Evolutionary conservation across 2,329 filamentous ascomycete species (phyloP), one percentile per base, ranked within the genome.

Genomic region (Aspergillus udagawae): DNA sequence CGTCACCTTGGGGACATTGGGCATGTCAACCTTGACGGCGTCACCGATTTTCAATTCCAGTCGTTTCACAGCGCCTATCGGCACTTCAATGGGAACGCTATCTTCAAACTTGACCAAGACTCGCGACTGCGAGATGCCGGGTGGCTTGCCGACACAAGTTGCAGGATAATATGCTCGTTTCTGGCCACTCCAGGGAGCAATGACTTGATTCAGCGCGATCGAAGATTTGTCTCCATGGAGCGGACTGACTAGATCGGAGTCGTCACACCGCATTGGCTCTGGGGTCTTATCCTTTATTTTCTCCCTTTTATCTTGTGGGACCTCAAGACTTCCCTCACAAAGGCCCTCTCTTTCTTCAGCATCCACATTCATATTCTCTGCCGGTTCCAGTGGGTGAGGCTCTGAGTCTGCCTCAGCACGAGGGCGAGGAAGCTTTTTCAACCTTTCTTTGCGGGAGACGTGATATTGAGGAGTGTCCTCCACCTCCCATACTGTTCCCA

Each of bases 141-240:
- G 68, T 21, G 78, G 72, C 17, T 70, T 72, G 2, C 79, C 81
- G 35, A 85, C 68, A 63, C 80, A 86, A n/a, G 79, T 83, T 8
- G 82, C 85, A 50, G 85, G 83, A 65, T 84, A 86, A 66, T 82
- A 87, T n/a, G 73, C 77, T 53, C 79, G 78, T 50, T 75, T 79
- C n/a, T 75, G 75, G 21, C 81, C 80, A 61, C 79, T 83, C 78
- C 84, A 87, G 28, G 77, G 75, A 7, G 84, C 83, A 60, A 86
- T 78, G 0, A 87, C 78, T 59, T 85, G 78, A 54, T 82, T 81
- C 4, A 79, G 79, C 12, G 77, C 73, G 25, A 79, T 62, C 9
- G 74, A 63, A 7, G 55, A 10, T 23, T 63, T 56, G 12, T 68
- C 65, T 28, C 54, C 54, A n/a, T 50, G 38, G 21, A 45, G 14